Conservation (phyloP, 2,329 filamentous ascomycete species). For the Neocucurbitaria cava region DNA sequence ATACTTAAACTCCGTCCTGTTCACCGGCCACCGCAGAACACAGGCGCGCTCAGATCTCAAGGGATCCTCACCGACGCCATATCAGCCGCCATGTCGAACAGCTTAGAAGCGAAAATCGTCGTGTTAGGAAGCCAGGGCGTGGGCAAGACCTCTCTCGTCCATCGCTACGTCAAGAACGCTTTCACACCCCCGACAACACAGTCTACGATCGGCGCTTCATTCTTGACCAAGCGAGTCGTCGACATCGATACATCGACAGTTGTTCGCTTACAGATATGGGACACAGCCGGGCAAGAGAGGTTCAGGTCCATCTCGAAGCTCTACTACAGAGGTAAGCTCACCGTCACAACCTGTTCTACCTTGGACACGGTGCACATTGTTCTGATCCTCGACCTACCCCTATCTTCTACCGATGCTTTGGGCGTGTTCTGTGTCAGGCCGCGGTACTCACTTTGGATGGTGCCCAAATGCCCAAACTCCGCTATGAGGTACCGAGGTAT, state of each 20-base stretch:
- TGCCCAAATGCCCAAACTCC: slow-evolving; percentile 12
- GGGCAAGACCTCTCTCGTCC: slow-evolving; percentile 79
- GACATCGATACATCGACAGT: slow-evolving; percentile 86
- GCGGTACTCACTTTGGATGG: slow-evolving; percentile 4
- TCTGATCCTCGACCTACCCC: slow-evolving; percentile 3
- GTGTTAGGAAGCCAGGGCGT: slow-evolving; percentile 81
- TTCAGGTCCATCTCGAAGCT: slow-evolving; percentile 94
- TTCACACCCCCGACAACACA: slow-evolving; percentile 66
- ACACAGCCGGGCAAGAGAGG: slow-evolving; percentile 93
- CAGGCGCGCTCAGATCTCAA: background rate
- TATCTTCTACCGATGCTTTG: slow-evolving; percentile 3
- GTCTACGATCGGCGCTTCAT: slow-evolving; percentile 59
- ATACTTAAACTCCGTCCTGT: slow-evolving; percentile 13
- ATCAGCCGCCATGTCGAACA: slow-evolving; percentile 47
- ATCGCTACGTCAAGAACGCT: slow-evolving; percentile 75
- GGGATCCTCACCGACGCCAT: background rate
- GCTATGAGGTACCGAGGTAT: slow-evolving; percentile 2
- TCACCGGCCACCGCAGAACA: slow-evolving; percentile 3
- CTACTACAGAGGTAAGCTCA: slow-evolving; percentile 74
- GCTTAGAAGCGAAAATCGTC: slow-evolving; percentile 81
- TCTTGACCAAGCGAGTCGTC: slow-evolving; percentile 69
- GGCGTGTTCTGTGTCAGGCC: slow-evolving; percentile 2
- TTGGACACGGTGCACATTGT: background rate
- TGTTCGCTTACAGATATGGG: slow-evolving; percentile 95
- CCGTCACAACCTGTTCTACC: background rate